Evolutionary conservation across 176 grass and related monocot genomes (phyloP), one percentile per base, ranked within the genome.

Genomic region (Zoysia japonica): DNA sequence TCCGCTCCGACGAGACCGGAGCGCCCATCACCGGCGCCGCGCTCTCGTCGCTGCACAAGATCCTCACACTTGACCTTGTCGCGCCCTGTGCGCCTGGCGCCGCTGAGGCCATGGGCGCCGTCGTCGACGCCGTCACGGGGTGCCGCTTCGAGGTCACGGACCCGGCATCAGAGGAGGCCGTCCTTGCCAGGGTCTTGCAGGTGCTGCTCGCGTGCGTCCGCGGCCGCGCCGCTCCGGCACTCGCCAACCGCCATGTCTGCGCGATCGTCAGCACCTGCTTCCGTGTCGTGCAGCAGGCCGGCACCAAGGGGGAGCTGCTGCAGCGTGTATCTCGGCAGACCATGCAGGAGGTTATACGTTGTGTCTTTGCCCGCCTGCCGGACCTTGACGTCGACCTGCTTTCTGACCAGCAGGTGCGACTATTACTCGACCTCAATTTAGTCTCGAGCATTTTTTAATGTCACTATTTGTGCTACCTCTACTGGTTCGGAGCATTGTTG

Each of bases 111-210:
- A 85, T 95, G 88, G 85, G 82, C 74, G 76, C 90, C 9, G 88
- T 99, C 70, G 88, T 99, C 1, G 96, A 99, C n/a, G 90, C 96
- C 2, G 92, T 99, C 67, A 95, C 92, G 0, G 85, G 84, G 16
- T 99, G 96, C 83, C 86, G 92, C 75, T 99, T 99, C 46, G 96
- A 99, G 85, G 96, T 99, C 9, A 99, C 90, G 0, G 96, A 99
- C 75, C 92, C 90, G 19, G 96, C 96, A 1, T 99, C 96, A 2
- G 96, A 99, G 86, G 96, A 99, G 86, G 86, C 86, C 16, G 96
- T 99, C 47, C 84, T 99, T 78, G 93, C 84, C 61, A 84, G 93
- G 68, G 93, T 99, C 54, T 77, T 99, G 49, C 96, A 99, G 75
- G 92, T 99, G 75, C 68, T 99, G 78, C 92, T 93, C 43, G 92